Evolutionary conservation across 2,329 filamentous ascomycete genomes (phyloP).

Genomic region (Alternaria hordeiaustralica): DNA sequence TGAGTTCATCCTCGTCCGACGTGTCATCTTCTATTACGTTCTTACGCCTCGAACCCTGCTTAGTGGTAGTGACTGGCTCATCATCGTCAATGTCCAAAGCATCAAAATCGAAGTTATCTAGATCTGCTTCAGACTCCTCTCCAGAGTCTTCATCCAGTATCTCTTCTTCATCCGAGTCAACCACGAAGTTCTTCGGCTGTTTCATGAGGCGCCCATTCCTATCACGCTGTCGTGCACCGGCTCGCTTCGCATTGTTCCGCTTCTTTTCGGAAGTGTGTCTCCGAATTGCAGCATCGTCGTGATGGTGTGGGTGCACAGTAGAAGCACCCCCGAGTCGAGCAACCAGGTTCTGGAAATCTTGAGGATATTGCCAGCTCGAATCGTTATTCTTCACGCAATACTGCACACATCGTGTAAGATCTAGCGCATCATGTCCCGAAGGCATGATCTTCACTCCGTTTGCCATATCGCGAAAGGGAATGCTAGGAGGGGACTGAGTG

Average conservation of each 20-base stretch:
- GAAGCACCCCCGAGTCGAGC: constrained; percentile 16
- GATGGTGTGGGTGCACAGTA: constrained; percentile 5
- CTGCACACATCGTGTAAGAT: constrained; percentile 29
- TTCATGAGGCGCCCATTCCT: constrained; percentile 5
- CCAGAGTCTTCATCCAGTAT: not conserved
- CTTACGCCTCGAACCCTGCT: not conserved
- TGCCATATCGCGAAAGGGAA: constrained; percentile 25
- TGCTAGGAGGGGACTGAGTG: not conserved
- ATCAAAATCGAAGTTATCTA: not conserved
- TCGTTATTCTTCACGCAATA: constrained; percentile 20
- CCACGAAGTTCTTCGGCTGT: not conserved
- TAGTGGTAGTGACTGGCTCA: not conserved
- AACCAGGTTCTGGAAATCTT: constrained; percentile 20
- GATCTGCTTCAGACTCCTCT: not conserved
- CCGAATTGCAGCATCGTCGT: constrained; percentile 14
- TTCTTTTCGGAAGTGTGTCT: constrained; percentile 10
- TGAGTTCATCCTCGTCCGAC: not conserved
- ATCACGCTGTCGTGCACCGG: not conserved
- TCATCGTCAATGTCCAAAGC: not conserved
- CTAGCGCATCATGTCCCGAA: constrained; percentile 22
- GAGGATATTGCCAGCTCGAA: constrained; percentile 28
- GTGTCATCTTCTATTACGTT: not conserved
- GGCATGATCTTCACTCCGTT: constrained; percentile 22
- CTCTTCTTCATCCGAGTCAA: not conserved
- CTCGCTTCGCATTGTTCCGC: not conserved